A percentile compares a stretch with the other conserved stretches of the same genome.
These are phyloP conservation scores for Asterochloris erici DNA, from an alignment of 139 green algal genomes.

Conservation along the genomic window DNA sequence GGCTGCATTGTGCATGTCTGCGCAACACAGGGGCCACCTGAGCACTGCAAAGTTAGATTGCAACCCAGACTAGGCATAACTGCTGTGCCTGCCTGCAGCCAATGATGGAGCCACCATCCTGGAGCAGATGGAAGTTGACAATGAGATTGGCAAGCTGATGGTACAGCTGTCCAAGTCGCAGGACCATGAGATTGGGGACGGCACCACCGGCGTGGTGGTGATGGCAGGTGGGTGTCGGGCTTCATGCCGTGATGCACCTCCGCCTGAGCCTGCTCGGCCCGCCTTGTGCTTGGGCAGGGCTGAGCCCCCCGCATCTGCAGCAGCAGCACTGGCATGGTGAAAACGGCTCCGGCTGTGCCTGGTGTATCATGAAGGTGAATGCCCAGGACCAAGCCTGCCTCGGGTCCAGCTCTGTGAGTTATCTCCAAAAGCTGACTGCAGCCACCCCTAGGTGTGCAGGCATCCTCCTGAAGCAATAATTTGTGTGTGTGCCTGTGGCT, in stretches of 20 bases:
- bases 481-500: no score
- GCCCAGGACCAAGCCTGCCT: no score
- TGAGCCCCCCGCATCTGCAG: neutral
- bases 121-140: conserved; percentile 99
- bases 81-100: conserved; percentile 46
- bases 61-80: no score
- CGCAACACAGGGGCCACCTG: no score
- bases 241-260: conserved; percentile 40
- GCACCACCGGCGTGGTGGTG: conserved; percentile 96
- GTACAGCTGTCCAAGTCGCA: conserved; percentile 93
- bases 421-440: no score
- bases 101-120: conserved; percentile 99
- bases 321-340: conserved; percentile 49
- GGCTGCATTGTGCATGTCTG: no score
- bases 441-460: no score
- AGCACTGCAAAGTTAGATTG: no score
- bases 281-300: neutral
- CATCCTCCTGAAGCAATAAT: no score
- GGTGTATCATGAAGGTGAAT: no score
- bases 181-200: conserved; percentile 78
- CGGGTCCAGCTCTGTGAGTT: no score
- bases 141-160: conserved; percentile 98
- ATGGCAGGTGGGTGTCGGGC: conserved; percentile 42
- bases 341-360: conserved; percentile 18
- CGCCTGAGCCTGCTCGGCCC: neutral